These are phyloP conservation scores for Sphaerulina musiva DNA, from an alignment of 2,329 filamentous ascomycete genomes.

Conservation along the genomic window DNA sequence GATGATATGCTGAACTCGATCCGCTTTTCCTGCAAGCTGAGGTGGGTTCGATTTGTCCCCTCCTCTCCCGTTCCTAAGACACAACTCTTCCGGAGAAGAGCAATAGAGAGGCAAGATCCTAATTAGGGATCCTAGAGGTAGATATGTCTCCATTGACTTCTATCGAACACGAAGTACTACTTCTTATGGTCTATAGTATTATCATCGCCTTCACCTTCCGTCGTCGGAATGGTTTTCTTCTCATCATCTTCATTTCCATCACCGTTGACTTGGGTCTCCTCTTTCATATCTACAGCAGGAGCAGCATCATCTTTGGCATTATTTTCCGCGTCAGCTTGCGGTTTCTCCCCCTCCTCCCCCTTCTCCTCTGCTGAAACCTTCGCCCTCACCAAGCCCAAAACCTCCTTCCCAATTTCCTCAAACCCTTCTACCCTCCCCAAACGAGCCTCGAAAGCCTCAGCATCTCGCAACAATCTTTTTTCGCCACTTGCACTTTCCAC, in stretches of 20 bases:
- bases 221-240: background rate
- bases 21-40: no score
- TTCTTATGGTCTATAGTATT: background rate
- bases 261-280: background rate
- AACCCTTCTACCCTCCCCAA: conserved; percentile 75
- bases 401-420: conserved; percentile 51
- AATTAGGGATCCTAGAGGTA: background rate
- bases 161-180: background rate
- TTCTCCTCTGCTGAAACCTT: conserved; percentile 40
- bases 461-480: conserved; percentile 71
- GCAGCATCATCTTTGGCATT: background rate
- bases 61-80: background rate
- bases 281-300: background rate
- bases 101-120: background rate
- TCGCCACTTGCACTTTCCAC: conserved; percentile 63
- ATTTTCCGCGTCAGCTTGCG: background rate
- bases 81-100: background rate
- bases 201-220: no score
- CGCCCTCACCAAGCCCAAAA: conserved; percentile 37
- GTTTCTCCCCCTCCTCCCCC: conserved; percentile 4
- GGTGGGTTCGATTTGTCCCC: no score
- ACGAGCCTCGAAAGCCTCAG: conserved; percentile 63
- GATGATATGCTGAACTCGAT: no score
- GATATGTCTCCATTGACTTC: conserved; percentile 1
- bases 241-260: background rate